Conservation (phyloP, 2,329 filamentous ascomycete genomes). For the Ilyonectria sp. region DNA sequence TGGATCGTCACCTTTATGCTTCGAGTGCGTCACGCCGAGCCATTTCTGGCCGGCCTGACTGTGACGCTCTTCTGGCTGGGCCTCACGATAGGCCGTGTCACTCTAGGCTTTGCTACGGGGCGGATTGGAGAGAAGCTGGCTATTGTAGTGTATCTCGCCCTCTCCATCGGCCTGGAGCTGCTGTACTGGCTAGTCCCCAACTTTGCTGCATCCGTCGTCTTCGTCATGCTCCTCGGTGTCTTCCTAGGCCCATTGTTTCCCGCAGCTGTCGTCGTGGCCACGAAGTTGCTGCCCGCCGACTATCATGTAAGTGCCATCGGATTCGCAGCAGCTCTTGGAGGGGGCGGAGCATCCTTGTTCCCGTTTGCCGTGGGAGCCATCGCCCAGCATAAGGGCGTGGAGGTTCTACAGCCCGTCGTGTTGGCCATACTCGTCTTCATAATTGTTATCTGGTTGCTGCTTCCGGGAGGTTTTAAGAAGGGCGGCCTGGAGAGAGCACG, state of each 20-base stretch:
- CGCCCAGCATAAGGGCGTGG: conserved; percentile 70
- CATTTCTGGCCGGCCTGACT: conserved; percentile 82
- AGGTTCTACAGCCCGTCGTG: conserved; percentile 70
- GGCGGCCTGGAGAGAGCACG: conserved; percentile 60
- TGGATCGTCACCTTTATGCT: conserved; percentile 94
- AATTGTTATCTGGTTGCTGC: conserved; percentile 61
- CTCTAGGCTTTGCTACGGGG: conserved; percentile 83
- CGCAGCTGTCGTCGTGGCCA: conserved; percentile 79
- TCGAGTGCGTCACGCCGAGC: conserved; percentile 76
- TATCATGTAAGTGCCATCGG: conserved; percentile 86
- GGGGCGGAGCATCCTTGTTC: conserved; percentile 78
- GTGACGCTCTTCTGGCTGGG: conserved; percentile 90
- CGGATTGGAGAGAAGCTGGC: conserved; percentile 79
- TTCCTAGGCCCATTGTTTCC: conserved; percentile 87
- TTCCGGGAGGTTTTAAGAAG: conserved; percentile 57
- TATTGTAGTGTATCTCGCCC: conserved; percentile 73
- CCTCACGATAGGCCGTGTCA: conserved; percentile 80
- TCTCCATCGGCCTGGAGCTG: conserved; percentile 76
- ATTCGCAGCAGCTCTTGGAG: conserved; percentile 84
- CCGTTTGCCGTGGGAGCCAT: conserved; percentile 79
- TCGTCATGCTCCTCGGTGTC: conserved; percentile 81
- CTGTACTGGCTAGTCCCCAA: conserved; percentile 87
- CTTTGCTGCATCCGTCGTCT: conserved; percentile 81
- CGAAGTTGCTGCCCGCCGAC: conserved; percentile 80
- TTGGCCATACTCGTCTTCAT: conserved; percentile 64